These are phyloP conservation scores for Fusarium aywerte DNA, from an alignment of 2,329 filamentous ascomycete species.

Conservation along the genomic window DNA sequence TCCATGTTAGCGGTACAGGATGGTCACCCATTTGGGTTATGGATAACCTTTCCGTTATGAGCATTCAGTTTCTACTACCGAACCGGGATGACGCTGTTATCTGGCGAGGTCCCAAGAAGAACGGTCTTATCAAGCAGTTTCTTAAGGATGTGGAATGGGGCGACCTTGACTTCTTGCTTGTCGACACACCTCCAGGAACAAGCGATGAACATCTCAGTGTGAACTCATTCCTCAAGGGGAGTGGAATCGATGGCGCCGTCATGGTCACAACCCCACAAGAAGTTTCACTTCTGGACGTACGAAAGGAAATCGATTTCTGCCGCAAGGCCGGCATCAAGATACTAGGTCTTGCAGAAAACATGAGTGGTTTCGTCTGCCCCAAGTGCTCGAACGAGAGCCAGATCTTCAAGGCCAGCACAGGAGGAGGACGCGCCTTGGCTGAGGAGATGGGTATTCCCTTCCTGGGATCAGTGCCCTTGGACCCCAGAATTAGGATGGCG, in stretches of 20 bases:
- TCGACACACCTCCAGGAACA: conserved; percentile 95
- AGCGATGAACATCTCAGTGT: conserved; percentile 95
- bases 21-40: conserved; percentile 97
- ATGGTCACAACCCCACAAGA: conserved; percentile 96
- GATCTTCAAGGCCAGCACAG: conserved; percentile 92
- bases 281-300: conserved; percentile 88
- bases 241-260: conserved; percentile 91
- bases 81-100: conserved; percentile 95
- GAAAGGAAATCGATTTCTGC: conserved; percentile 98
- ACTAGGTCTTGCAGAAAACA: conserved; percentile 94
- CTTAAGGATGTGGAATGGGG: conserved; percentile 99
- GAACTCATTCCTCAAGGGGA: conserved; percentile 89
- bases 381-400: conserved; percentile 84
- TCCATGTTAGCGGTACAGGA: conserved; percentile 87
- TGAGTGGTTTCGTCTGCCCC: conserved; percentile 96
- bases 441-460: conserved; percentile 90
- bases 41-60: conserved; percentile 96
- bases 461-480: conserved; percentile 87
- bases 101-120: conserved; percentile 98
- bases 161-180: conserved; percentile 89
- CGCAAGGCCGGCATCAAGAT: conserved; percentile 90
- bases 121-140: conserved; percentile 97
- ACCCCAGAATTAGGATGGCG: conserved; percentile 93
- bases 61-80: conserved; percentile 97
- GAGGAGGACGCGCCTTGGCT: conserved; percentile 82